Evolutionary conservation across 208 protist genomes (phyloP).

Genomic region (Naegleria gruberi): DNA sequence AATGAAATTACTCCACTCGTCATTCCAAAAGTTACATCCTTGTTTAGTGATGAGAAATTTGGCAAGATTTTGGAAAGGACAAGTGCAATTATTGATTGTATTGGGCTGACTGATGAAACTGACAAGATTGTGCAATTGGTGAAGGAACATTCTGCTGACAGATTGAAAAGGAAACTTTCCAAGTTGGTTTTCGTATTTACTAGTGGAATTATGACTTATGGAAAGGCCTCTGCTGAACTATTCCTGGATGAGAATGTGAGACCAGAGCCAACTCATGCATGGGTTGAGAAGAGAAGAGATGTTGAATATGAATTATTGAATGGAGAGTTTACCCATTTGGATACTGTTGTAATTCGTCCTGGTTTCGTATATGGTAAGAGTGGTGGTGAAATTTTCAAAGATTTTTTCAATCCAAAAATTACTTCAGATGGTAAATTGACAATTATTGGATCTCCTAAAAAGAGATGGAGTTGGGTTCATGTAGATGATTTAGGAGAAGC

Average conservation of each 20-base stretch:
- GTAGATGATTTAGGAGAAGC: conserved; percentile 11
- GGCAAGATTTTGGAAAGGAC: no score
- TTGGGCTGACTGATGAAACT: background rate
- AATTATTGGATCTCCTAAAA: background rate
- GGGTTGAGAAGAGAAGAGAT: background rate
- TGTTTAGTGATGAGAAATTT: no score
- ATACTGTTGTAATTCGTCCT: background rate
- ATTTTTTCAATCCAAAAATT: background rate
- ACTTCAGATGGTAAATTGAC: background rate
- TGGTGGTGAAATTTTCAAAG: background rate
- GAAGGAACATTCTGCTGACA: background rate
- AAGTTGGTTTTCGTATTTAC: background rate
- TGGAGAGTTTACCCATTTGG: background rate
- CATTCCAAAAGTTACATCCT: no score
- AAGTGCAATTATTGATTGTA: background rate
- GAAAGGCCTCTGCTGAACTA: background rate
- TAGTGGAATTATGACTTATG: background rate
- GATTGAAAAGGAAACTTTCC: background rate
- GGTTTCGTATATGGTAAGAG: background rate
- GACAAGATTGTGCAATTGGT: background rate
- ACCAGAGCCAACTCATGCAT: background rate
- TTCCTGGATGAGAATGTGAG: background rate
- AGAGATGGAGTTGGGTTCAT: conserved; percentile 12
- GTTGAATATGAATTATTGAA: background rate
- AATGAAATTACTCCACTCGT: no score